Percentiles rank a stretch among this genome's conserved stretches.
Conservation (phyloP, 768 basidiomycete genomes). For the Leccinum broughii region DNA sequence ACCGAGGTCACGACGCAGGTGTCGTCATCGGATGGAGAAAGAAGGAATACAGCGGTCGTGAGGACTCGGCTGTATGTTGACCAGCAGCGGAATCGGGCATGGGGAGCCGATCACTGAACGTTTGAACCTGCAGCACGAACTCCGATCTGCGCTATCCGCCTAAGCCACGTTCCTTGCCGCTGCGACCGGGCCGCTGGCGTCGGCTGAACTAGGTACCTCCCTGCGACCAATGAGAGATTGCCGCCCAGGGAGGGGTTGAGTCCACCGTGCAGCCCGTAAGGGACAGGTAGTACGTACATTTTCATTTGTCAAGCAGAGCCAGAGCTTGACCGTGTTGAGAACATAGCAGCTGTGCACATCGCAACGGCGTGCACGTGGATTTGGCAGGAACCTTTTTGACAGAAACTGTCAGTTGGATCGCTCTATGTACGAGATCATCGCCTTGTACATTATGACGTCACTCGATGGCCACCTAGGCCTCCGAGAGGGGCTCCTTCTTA, state of each 20-base stretch:
- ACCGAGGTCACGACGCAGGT: background rate
- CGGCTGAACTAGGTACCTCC: background rate
- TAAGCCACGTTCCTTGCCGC: background rate
- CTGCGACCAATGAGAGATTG: background rate
- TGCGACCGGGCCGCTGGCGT: background rate
- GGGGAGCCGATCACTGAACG: background rate
- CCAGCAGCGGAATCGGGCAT: background rate
- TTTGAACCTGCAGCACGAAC: background rate
- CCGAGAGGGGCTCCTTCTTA: background rate
- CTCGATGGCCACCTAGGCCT: background rate
- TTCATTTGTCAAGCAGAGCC: background rate
- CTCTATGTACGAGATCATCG: background rate
- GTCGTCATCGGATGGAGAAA: background rate
- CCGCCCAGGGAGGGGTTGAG: too few species aligned
- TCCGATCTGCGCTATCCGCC: background rate
- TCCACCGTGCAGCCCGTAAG: background rate
- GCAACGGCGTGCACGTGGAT: background rate
- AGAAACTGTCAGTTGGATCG: background rate
- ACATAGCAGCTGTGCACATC: background rate
- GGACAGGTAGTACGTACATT: background rate
- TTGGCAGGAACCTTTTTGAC: background rate
- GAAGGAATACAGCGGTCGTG: background rate
- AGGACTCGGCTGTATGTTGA: background rate
- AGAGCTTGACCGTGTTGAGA: background rate
- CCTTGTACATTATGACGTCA: background rate